These are phyloP conservation scores for Irpex sp. DNA, from an alignment of 1,284 basidiomycete genomes.

Conservation along the genomic window DNA sequence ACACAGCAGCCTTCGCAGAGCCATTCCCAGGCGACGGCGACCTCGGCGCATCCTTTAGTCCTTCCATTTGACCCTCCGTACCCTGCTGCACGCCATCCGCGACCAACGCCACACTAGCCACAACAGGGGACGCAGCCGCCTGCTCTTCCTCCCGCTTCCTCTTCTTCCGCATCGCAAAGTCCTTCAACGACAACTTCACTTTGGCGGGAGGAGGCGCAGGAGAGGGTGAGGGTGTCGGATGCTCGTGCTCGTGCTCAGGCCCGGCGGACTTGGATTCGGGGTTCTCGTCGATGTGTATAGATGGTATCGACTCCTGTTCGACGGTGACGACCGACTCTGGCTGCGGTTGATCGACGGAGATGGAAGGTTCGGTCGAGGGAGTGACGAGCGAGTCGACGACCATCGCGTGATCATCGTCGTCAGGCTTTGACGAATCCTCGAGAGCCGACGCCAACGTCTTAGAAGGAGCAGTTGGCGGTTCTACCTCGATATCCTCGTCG, in stretches of 20 bases:
- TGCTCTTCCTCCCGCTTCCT: slow-evolving; percentile 31
- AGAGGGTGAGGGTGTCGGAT: slow-evolving; percentile 1
- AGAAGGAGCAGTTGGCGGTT: too few relatives aligned
- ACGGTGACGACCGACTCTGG: background rate
- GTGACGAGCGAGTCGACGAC: background rate
- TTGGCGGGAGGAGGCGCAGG: slow-evolving; percentile 24
- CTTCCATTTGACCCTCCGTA: background rate
- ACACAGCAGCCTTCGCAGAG: slow-evolving; percentile 2
- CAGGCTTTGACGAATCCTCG: background rate
- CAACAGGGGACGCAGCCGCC: slow-evolving; percentile 14
- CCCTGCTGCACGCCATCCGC: background rate
- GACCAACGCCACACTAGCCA: background rate
- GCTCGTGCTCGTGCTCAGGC: background rate
- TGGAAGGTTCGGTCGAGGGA: background rate
- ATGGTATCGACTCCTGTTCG: background rate
- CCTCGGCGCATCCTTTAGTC: slow-evolving; percentile 2
- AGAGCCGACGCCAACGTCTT: background rate
- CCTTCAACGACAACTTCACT: slow-evolving; percentile 34
- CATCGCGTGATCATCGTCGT: background rate
- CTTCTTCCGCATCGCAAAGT: slow-evolving; percentile 34
- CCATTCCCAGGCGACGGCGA: slow-evolving; percentile 2
- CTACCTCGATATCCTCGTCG: too few relatives aligned
- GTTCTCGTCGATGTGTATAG: too few relatives aligned
- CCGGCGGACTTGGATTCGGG: background rate
- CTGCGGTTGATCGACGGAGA: background rate